These are phyloP conservation scores for Corynascus novoguineensis DNA, from an alignment of 495 filamentous ascomycete species.

Conservation along the genomic window DNA sequence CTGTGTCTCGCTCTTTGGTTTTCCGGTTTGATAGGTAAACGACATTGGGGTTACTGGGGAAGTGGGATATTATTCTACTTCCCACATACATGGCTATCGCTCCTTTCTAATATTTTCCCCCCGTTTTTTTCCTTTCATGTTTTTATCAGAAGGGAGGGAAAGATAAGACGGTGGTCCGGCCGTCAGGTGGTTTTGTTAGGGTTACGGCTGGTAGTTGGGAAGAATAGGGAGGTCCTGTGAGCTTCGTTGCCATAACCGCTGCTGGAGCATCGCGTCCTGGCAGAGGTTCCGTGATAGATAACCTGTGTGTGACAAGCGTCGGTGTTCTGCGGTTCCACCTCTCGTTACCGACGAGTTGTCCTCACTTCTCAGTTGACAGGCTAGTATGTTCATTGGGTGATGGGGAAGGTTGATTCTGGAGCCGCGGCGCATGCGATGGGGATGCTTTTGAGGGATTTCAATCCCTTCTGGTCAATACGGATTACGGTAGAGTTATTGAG, in stretches of 20 bases:
- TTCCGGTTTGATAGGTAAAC: not conserved
- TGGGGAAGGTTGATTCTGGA: not conserved
- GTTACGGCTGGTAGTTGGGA: too few relatives aligned
- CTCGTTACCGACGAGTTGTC: not conserved
- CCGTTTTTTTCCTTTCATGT: not conserved
- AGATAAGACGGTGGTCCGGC: too few relatives aligned
- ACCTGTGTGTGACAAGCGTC: not conserved
- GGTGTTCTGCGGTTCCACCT: not conserved
- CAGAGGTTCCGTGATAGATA: too few relatives aligned
- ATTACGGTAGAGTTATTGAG: slow-evolving; percentile 11
- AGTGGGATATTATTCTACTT: not conserved
- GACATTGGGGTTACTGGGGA: not conserved
- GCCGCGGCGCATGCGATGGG: not conserved
- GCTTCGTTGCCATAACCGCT: too few relatives aligned
- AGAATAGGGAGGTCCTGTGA: too few relatives aligned
- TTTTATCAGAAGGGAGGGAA: too few relatives aligned
- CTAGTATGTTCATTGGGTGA: not conserved
- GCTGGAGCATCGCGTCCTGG: too few relatives aligned
- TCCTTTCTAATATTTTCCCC: not conserved
- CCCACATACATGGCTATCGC: not conserved
- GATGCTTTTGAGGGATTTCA: not conserved
- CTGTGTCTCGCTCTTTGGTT: not conserved
- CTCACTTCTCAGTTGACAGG: not conserved
- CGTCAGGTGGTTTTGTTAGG: too few relatives aligned
- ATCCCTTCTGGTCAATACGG: not conserved